phyloP scores from a whole-genome alignment of 805 yeast genomes.

The Candida insectorum region DNA sequence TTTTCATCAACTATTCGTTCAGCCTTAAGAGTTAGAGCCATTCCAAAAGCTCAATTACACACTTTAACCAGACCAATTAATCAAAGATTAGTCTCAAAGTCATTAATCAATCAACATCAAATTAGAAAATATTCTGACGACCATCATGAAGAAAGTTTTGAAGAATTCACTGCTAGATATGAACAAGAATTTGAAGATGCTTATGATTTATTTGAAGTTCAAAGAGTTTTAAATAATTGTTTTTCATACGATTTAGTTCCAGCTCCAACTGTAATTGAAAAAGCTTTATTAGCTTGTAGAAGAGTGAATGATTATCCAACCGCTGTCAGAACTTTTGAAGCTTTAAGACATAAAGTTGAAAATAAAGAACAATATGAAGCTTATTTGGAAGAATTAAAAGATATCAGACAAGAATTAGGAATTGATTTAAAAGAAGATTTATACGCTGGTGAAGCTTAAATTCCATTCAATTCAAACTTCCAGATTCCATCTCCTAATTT shows the following conservation, averaged over 20 bases:
- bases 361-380: constrained; percentile 92
- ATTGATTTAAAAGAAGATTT: constrained; percentile 90
- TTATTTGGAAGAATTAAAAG: constrained; percentile 91
- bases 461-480: no score
- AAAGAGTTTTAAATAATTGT: constrained; percentile 95
- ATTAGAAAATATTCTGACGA: constrained; percentile 72
- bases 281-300: constrained; percentile 96
- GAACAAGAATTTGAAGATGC: constrained; percentile 86
- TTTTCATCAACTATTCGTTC: constrained; percentile 40
- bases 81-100: constrained; percentile 1
- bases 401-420: constrained; percentile 87
- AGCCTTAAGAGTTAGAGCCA: constrained; percentile 33
- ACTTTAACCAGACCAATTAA: constrained; percentile 7
- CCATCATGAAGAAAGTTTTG: constrained; percentile 90
- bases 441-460: constrained; percentile 34
- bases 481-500: no score
- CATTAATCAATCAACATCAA: not conserved
- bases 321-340: constrained; percentile 98
- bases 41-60: constrained; percentile 20
- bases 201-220: constrained; percentile 46
- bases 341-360: constrained; percentile 93
- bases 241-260: constrained; percentile 98
- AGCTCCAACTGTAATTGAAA: constrained; percentile 92
- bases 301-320: constrained; percentile 98
- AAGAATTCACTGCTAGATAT: constrained; percentile 87